Conservation (phyloP, 2,329 filamentous ascomycete species). For the Hymenotorrendiella dingleyae region DNA sequence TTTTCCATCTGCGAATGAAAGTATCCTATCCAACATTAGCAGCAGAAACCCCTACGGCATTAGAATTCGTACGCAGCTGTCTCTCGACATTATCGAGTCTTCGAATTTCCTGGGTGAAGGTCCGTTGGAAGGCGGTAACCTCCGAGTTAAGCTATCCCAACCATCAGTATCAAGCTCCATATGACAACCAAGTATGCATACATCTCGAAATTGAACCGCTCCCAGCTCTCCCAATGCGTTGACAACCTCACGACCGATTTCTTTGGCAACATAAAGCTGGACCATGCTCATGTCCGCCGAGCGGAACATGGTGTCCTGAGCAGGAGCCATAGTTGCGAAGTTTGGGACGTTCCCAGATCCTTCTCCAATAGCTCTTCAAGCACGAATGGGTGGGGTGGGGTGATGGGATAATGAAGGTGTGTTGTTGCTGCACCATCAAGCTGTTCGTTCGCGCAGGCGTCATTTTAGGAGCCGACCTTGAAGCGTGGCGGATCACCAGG, state of each 20-base stretch:
- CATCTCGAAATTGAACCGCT: conserved; percentile 94
- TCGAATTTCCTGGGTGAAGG: conserved; percentile 95
- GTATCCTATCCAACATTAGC: conserved; percentile 56
- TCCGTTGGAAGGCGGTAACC: conserved; percentile 89
- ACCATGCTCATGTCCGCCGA: conserved; percentile 99
- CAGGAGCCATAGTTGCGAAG: conserved; percentile 49
- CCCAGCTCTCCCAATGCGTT: conserved; percentile 94
- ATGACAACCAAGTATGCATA: conserved; percentile 36
- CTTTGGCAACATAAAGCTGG: conserved; percentile 98
- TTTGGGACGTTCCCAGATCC: conserved; percentile 12
- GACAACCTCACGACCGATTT: conserved; percentile 96
- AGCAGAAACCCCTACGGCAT: background rate
- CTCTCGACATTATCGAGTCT: conserved; percentile 96
- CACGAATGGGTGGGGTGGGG: background rate
- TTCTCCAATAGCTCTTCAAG: conserved; percentile 15
- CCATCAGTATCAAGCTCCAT: conserved; percentile 16
- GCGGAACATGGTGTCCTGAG: conserved; percentile 94
- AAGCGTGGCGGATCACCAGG: no score
- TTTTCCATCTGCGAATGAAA: conserved; percentile 97
- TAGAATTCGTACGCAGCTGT: conserved; percentile 71
- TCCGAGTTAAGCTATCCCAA: conserved; percentile 75
- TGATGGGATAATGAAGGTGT: conserved; percentile 1
- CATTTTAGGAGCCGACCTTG: conserved; percentile 1
- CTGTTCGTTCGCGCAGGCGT: conserved; percentile 5
- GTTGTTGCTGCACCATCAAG: conserved; percentile 1